These are phyloP conservation scores for Diversispora eburnea DNA, from an alignment of 192 early-diverging fungal genomes.

Conservation along the genomic window DNA sequence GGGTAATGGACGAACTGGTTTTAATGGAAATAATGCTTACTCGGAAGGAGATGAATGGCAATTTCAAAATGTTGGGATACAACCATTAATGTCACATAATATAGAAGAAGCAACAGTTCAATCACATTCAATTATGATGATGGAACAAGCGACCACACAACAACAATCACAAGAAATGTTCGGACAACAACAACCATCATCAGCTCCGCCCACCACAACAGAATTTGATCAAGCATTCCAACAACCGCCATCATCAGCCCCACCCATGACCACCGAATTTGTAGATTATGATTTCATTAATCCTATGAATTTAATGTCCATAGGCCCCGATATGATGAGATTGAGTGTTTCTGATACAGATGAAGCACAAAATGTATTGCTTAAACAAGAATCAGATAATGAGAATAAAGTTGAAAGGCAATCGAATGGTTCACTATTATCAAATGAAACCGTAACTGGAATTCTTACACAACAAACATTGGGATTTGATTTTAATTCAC, in stretches of 20 bases:
- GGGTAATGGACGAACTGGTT: conserved; percentile 26
- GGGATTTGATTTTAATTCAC: conserved; percentile 10
- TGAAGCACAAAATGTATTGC: not conserved
- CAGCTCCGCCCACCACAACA: conserved; percentile 30
- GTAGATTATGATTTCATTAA: conserved; percentile 20
- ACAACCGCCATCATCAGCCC: conserved; percentile 24
- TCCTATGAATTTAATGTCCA: conserved; percentile 7
- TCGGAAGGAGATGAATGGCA: conserved; percentile 3
- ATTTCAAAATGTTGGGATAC: conserved; percentile 18
- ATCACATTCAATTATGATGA: conserved; percentile 3
- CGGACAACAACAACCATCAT: conserved; percentile 26
- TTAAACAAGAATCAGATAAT: not conserved
- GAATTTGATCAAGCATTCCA: conserved; percentile 29
- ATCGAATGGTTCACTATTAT: not conserved
- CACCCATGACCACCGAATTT: conserved; percentile 23
- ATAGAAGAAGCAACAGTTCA: not conserved
- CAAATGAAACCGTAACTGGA: conserved; percentile 9
- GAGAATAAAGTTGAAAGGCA: not conserved
- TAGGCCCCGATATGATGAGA: conserved; percentile 8
- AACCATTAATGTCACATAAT: not conserved
- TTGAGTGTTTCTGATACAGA: not conserved
- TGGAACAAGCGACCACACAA: not conserved
- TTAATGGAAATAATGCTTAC: conserved; percentile 19
- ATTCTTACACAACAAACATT: conserved; percentile 4
- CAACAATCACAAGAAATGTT: conserved; percentile 16